phyloP scores from a whole-genome alignment of 257 asterid species.

The Coffea canephora region DNA sequence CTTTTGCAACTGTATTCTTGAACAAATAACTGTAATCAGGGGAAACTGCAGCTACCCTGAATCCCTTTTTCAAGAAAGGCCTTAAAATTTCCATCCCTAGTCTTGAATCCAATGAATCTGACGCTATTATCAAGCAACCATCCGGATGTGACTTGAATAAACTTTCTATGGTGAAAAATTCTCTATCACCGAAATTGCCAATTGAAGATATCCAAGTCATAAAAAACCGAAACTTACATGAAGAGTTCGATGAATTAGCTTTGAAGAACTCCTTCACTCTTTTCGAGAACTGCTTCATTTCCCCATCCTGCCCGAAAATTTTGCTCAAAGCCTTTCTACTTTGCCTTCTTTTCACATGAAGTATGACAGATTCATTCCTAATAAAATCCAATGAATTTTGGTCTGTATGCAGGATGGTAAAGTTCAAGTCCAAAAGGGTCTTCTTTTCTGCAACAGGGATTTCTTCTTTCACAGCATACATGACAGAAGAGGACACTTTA shows the following conservation, averaged over 20 bases:
- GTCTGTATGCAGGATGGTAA: conserved; percentile 40
- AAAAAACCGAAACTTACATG: conserved; percentile 59
- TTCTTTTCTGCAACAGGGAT: conserved; percentile 29
- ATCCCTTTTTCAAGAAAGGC: conserved; percentile 59
- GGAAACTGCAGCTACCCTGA: conserved; percentile 52
- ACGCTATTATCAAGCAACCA: conserved; percentile 66
- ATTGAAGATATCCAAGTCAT: conserved; percentile 86
- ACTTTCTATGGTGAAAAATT: conserved; percentile 48
- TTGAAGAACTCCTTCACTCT: conserved; percentile 58
- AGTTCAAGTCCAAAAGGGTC: conserved; percentile 38
- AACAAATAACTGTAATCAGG: conserved; percentile 69
- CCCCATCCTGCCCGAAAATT: conserved; percentile 25
- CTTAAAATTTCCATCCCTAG: conserved; percentile 52
- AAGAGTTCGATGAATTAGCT: conserved; percentile 26
- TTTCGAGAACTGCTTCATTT: conserved; percentile 39
- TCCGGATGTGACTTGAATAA: conserved; percentile 66
- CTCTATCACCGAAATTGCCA: conserved; percentile 64
- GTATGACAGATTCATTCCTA: conserved; percentile 22
- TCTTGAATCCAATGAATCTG: conserved; percentile 68
- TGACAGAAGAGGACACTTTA: conserved; percentile 25
- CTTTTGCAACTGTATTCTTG: conserved; percentile 59
- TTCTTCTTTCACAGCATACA: conserved; percentile 36
- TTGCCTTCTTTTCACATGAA: conserved; percentile 31
- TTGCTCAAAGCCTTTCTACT: conserved; percentile 31
- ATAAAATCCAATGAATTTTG: conserved; percentile 34